These are phyloP conservation scores for Pythium brachiatum DNA, from an alignment of 352 stramenopile genomes.

Conservation along the genomic window DNA sequence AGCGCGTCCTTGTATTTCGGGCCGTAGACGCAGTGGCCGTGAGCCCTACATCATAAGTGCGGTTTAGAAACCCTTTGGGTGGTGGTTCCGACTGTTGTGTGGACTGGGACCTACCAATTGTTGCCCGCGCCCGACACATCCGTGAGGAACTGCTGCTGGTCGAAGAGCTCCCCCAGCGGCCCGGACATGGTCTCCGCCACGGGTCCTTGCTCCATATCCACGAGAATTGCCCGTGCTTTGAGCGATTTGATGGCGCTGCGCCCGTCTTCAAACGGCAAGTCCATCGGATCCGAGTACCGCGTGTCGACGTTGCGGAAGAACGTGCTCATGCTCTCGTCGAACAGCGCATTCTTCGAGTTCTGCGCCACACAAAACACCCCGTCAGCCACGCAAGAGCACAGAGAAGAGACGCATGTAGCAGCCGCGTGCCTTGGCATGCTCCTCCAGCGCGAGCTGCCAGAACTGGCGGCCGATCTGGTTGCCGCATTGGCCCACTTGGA, in stretches of 20 bases:
- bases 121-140: conserved; percentile 90
- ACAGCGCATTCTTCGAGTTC: conserved; percentile 49
- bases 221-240: conserved; percentile 85
- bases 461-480: conserved; percentile 94
- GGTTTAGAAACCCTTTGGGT: not conserved
- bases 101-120: conserved; percentile 65
- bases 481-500: conserved; percentile 93
- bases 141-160: conserved; percentile 84
- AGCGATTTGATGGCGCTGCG: conserved; percentile 46
- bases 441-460: conserved; percentile 88
- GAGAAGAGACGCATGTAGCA: not conserved
- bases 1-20: conserved; percentile 85
- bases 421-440: conserved; percentile 72
- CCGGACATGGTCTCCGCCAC: conserved; percentile 81
- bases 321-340: conserved; percentile 90
- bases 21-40: conserved; percentile 88
- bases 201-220: conserved; percentile 92
- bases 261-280: conserved; percentile 45
- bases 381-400: not conserved
- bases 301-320: conserved; percentile 92
- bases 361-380: conserved; percentile 12
- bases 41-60: conserved; percentile 42
- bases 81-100: not conserved
- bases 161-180: conserved; percentile 86
- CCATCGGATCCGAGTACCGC: conserved; percentile 45